Conservation (phyloP, 768 basidiomycete species). For the Lenzites betulinus region DNA sequence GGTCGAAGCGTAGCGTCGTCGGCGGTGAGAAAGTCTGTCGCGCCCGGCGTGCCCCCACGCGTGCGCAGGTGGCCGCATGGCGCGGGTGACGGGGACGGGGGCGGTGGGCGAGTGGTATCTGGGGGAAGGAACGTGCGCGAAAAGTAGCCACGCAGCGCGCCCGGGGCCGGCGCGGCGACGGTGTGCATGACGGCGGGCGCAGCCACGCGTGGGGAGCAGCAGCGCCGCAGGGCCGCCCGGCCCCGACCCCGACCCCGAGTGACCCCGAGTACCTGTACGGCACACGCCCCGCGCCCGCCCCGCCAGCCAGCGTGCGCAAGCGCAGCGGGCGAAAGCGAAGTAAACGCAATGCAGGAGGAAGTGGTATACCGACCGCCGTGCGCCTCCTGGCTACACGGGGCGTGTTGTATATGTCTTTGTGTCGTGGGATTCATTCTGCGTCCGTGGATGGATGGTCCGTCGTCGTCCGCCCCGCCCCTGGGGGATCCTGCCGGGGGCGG, state of each 20-base stretch:
- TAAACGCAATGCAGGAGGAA: slow-evolving; percentile 14
- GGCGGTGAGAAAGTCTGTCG: too few relatives aligned
- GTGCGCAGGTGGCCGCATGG: background rate
- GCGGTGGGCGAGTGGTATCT: background rate
- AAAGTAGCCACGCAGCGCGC: background rate
- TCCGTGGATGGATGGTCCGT: background rate
- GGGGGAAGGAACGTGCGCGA: background rate
- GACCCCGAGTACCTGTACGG: too few relatives aligned
- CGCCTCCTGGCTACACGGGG: slow-evolving; percentile 15
- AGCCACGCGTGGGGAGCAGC: background rate
- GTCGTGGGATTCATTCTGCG: background rate
- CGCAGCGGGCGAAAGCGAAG: slow-evolving; percentile 5
- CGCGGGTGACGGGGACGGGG: too few relatives aligned
- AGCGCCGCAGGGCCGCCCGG: background rate
- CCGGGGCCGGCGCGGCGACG: background rate
- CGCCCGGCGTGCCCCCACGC: too few relatives aligned
- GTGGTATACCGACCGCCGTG: slow-evolving; percentile 11
- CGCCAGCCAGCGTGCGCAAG: background rate
- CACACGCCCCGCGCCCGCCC: background rate
- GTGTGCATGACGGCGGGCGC: background rate
- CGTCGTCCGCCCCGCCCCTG: background rate
- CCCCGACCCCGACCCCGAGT: too few relatives aligned
- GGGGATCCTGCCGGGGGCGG: background rate
- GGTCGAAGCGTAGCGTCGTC: too few relatives aligned
- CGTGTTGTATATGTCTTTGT: background rate